Percentiles rank a stretch among this genome's conserved stretches.
These are phyloP conservation scores for Xylaria sp. DNA, from an alignment of 2,329 filamentous ascomycete species.

Conservation along the genomic window DNA sequence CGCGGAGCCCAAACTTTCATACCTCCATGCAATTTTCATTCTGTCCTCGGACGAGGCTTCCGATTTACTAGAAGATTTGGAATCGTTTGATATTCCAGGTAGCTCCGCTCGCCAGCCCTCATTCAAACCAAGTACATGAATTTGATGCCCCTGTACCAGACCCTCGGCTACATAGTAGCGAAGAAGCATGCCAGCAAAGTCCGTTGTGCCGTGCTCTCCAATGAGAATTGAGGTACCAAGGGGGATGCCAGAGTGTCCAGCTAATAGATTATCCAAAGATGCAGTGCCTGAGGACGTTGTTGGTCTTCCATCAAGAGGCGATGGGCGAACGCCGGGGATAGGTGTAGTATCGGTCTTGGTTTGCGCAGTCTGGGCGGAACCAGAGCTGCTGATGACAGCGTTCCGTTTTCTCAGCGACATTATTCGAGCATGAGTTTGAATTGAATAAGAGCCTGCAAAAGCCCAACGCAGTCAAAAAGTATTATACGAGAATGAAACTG, in stretches of 20 bases:
- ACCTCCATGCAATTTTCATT: constrained; percentile 99
- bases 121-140: constrained; percentile 84
- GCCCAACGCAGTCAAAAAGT: neutral
- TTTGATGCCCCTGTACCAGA: constrained; percentile 86
- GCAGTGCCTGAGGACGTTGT: constrained; percentile 92
- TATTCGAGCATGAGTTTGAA: neutral
- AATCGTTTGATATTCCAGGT: constrained; percentile 71
- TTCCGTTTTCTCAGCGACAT: constrained; percentile 71
- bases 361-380: constrained; percentile 47
- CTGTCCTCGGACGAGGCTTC: constrained; percentile 67
- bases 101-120: constrained; percentile 86
- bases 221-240: constrained; percentile 83
- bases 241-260: constrained; percentile 85
- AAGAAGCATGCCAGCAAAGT: constrained; percentile 86
- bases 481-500: neutral
- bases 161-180: constrained; percentile 94
- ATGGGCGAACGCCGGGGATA: constrained; percentile 74
- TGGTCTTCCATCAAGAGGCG: constrained; percentile 84
- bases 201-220: constrained; percentile 91
- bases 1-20: constrained; percentile 82
- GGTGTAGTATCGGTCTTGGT: constrained; percentile 52
- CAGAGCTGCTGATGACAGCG: constrained; percentile 58
- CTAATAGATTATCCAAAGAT: constrained; percentile 85
- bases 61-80: constrained; percentile 53
- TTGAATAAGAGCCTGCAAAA: neutral